Percentiles rank a stretch among this genome's conserved stretches.
Conservation (phyloP, 495 filamentous ascomycete genomes). For the Xylaria sp. region DNA sequence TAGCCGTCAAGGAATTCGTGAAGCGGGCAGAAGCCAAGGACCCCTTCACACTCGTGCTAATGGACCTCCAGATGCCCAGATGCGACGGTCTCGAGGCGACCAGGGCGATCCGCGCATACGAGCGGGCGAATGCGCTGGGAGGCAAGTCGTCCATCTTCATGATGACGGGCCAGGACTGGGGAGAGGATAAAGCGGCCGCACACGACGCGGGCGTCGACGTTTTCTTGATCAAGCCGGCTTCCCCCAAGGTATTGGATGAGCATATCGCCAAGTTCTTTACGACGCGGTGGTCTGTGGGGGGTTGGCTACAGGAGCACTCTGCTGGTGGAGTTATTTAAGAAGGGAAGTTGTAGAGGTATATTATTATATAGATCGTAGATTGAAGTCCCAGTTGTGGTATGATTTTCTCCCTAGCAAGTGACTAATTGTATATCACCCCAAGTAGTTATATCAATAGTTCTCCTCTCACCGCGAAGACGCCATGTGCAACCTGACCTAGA, state of each 20-base stretch:
- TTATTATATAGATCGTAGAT: too few species aligned
- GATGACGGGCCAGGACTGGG: constrained; percentile 31
- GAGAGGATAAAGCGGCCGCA: constrained; percentile 15
- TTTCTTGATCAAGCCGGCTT: constrained; percentile 24
- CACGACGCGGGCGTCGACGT: constrained; percentile 22
- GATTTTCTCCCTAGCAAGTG: background rate
- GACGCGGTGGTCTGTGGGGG: background rate
- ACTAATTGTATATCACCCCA: too few species aligned
- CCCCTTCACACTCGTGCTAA: constrained; percentile 23
- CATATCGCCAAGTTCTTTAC: constrained; percentile 20
- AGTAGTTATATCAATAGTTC: too few species aligned
- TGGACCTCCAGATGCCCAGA: constrained; percentile 32
- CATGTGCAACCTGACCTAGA: too few species aligned
- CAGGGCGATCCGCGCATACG: constrained; percentile 22
- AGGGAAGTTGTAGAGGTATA: too few species aligned
- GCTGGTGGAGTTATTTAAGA: background rate
- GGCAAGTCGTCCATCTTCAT: constrained; percentile 23
- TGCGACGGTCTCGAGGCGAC: constrained; percentile 30
- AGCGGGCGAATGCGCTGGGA: constrained; percentile 13
- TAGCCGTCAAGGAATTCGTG: constrained; percentile 24
- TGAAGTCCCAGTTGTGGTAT: too few species aligned
- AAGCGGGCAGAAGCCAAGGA: constrained; percentile 12
- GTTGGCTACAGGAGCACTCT: background rate
- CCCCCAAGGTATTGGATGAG: constrained; percentile 22
- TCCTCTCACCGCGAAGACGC: too few species aligned